Evolutionary conservation across 768 basidiomycete species (phyloP).

Genomic region (Podaxis sp.): DNA sequence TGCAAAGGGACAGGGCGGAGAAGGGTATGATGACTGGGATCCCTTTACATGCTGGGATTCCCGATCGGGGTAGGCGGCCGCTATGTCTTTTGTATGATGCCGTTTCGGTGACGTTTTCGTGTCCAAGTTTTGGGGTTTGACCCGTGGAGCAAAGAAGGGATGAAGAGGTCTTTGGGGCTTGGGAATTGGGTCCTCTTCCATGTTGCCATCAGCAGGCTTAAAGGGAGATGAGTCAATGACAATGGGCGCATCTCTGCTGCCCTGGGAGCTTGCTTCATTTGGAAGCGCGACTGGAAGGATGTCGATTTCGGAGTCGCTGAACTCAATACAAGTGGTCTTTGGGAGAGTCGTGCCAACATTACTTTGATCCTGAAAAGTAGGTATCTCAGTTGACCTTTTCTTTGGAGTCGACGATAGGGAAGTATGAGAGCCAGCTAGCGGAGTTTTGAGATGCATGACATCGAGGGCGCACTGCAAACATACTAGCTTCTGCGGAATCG

Average conservation of each 20-base stretch:
- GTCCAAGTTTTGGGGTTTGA: conserved; percentile 16
- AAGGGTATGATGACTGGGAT: conserved; percentile 40
- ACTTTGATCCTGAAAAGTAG: neutral
- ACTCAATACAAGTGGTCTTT: conserved; percentile 1
- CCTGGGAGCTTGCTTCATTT: conserved; percentile 15
- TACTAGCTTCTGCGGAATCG: neutral
- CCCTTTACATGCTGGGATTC: conserved; percentile 63
- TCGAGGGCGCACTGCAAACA: neutral
- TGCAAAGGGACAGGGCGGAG: conserved; percentile 12
- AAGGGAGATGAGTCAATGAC: conserved; percentile 42
- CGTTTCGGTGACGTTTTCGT: conserved; percentile 8
- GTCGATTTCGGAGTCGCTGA: neutral
- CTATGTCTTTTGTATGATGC: conserved; percentile 14
- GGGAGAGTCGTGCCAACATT: neutral
- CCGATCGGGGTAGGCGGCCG: conserved; percentile 46
- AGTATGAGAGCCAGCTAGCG: neutral
- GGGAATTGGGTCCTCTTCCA: conserved; percentile 6
- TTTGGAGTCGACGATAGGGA: neutral
- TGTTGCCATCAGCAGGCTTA: conserved; percentile 18
- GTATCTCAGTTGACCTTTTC: neutral
- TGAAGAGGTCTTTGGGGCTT: conserved; percentile 32
- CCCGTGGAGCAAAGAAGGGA: conserved; percentile 43
- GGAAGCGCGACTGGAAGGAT: neutral
- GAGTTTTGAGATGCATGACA: neutral
- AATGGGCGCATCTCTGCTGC: conserved; percentile 41